phyloP scores from a whole-genome alignment of 2,329 filamentous ascomycete species.

The Colletotrichum destructivum region DNA sequence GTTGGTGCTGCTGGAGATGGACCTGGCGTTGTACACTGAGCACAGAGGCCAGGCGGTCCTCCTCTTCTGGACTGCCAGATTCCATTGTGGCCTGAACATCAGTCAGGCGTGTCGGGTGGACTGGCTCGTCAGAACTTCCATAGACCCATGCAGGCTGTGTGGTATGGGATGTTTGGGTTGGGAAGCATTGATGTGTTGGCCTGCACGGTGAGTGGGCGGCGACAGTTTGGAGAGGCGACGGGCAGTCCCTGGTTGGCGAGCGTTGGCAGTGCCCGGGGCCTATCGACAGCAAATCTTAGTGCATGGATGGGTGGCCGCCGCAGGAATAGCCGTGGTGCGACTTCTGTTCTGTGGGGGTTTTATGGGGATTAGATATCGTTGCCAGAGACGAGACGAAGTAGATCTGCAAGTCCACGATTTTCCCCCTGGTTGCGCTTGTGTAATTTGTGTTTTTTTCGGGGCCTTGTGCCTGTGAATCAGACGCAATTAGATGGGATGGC shows the following conservation, averaged over 20 bases:
- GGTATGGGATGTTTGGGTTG: slow-evolving; percentile 53
- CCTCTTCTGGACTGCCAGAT: slow-evolving; percentile 61
- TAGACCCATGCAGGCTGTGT: slow-evolving; percentile 58
- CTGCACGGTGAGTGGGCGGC: slow-evolving; percentile 53
- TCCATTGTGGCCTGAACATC: slow-evolving; percentile 66
- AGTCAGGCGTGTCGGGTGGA: slow-evolving; percentile 59
- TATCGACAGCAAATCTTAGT: slow-evolving; percentile 43
- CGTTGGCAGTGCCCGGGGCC: slow-evolving; percentile 41
- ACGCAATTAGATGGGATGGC: slow-evolving; percentile 40
- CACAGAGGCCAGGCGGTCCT: slow-evolving; percentile 52
- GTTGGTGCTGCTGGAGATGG: slow-evolving; percentile 47
- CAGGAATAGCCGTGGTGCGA: slow-evolving; percentile 40
- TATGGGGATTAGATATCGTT: slow-evolving; percentile 33
- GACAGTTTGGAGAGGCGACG: slow-evolving; percentile 44
- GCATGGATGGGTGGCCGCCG: slow-evolving; percentile 41
- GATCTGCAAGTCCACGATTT: slow-evolving; percentile 16
- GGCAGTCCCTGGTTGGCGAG: slow-evolving; percentile 42
- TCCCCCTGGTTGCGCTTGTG: not conserved
- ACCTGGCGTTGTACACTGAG: slow-evolving; percentile 47
- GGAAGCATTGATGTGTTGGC: slow-evolving; percentile 65
- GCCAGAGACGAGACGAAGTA: slow-evolving; percentile 26
- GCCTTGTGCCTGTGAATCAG: slow-evolving; percentile 30
- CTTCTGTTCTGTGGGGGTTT: slow-evolving; percentile 39
- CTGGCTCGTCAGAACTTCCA: slow-evolving; percentile 58
- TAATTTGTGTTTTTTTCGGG: slow-evolving; percentile 1